Evolutionary conservation across 2,329 filamentous ascomycete species (phyloP), one percentile per base, ranked within the genome.

Genomic region (Westerdykella ornata): DNA sequence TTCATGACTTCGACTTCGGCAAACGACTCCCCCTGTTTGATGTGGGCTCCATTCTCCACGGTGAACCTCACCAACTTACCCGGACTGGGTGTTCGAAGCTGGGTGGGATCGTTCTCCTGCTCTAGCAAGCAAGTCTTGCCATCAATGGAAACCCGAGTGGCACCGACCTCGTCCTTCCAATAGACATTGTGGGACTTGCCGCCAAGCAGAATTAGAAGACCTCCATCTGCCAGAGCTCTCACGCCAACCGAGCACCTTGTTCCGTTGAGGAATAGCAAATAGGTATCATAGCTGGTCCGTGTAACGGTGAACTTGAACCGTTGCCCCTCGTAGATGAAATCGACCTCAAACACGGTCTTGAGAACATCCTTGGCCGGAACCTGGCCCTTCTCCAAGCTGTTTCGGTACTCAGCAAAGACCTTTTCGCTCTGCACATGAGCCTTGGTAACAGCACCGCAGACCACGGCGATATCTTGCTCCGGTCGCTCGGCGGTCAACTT

Each of bases 1-100:
- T 98, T 98, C 92, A 98, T 98, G 70, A 98, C 92, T 71, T 98
- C 92, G 31, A 98, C 90, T 68, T 98, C 92, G 42, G 92, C 92
- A 62, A 88, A 98, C 26, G 90, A 76, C 68, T 97, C 86, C 43
- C 90, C 90, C 56, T 94, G 88, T 68, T 81, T 84, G 68, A 98
- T 81, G 66, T 98, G 92, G 54, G 88, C 78, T 46, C 92, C 92
- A 60, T 94, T 97, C 68, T 96, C 92, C 2, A 98, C 86, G 1
- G 88, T 85, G 70, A 92, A 98, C 72, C 95, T 96, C 72, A 98
- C 90, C 28, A 98, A 83, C 75, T 98, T 98, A 67, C 92, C 92
- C 35, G 92, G 92, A 48, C 86, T 94, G 32, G 92, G 92, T 3
- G 89, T 90, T 54, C 92, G 84, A 38, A 98, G 81, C 70, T 98